Evolutionary conservation across 192 early-diverging fungal species (phyloP).

Genomic region (Backusella parvicylindrica): DNA sequence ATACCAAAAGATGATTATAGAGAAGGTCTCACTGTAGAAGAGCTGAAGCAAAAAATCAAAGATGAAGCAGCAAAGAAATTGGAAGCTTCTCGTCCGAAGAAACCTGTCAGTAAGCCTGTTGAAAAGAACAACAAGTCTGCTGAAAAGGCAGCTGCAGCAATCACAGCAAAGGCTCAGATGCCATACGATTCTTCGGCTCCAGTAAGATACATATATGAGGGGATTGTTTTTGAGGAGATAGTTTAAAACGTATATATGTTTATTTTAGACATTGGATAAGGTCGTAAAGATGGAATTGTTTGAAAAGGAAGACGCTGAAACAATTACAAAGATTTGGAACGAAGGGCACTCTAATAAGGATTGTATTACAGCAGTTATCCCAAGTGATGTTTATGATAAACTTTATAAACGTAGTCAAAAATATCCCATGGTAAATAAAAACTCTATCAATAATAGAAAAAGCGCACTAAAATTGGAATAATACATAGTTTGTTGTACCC

Average conservation of each 20-base stretch:
- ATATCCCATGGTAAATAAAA: slow-evolving; percentile 35
- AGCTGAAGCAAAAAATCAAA: slow-evolving; percentile 26
- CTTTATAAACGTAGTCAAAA: slow-evolving; percentile 33
- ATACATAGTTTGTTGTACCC: slow-evolving; percentile 83
- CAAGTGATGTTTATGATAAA: slow-evolving; percentile 23
- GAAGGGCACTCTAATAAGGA: slow-evolving; percentile 34
- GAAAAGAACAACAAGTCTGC: background rate
- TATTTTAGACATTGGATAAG: slow-evolving; percentile 35
- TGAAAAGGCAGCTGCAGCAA: background rate
- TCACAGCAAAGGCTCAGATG: slow-evolving; percentile 15
- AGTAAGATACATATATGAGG: slow-evolving; percentile 1
- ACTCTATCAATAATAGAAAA: background rate
- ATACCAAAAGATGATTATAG: background rate
- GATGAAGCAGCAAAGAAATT: slow-evolving; percentile 15
- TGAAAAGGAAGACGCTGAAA: slow-evolving; percentile 28
- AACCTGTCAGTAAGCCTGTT: background rate
- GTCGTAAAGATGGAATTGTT: slow-evolving; percentile 36
- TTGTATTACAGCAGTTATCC: slow-evolving; percentile 36
- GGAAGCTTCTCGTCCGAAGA: slow-evolving; percentile 5
- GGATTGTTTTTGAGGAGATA: background rate
- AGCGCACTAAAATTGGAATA: background rate
- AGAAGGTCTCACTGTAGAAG: slow-evolving; percentile 32
- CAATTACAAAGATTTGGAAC: slow-evolving; percentile 37
- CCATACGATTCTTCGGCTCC: slow-evolving; percentile 38
- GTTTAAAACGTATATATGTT: background rate